Evolutionary conservation across 768 basidiomycete genomes (phyloP), one percentile per base, ranked within the genome.

Genomic region (Mycena floridula): DNA sequence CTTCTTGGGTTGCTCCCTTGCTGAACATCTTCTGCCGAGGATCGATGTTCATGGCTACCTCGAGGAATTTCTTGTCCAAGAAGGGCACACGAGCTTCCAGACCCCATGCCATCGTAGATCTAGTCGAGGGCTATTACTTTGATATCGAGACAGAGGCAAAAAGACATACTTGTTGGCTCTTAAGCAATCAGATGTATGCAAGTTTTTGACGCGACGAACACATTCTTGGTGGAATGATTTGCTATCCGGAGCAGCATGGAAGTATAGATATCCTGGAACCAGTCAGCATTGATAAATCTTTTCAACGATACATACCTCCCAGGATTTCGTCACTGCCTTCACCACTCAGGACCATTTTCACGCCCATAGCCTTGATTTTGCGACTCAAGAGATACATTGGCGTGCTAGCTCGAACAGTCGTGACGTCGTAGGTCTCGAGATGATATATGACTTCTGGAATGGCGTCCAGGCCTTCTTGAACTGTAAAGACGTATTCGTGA

Each of bases 101-200:
- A 50, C 96, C 96, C 94, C 95, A 99, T 1, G 96, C 96, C 96
- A 99, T 98, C 7, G 96, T 98, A 22, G 94, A 96, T 59, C 89
- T 89, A 50, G 1, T 36, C 37, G n/a, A n/a, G n/a, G n/a, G n/a
- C n/a, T n/a, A 47, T 40, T 35, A 32, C 25, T 36, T 22, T 49
- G 25, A 22, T 24, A 30, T 24, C 32, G 15, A 36, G 15, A 22
- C 42, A 3, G 23, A 2, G 5, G 23, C n/a, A 16, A 4, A 39
- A 39, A 39, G 13, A 4, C 13, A 52, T 48, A 89, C 90, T 99
- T 99, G 79, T 99, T 99, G 47, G 96, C 96, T 42, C 96, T 82
- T 45, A 99, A 77, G 62, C 96, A 99, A 61, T 99, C 96, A 11
- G 95, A 74, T 1, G 95, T 98, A 64, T 99, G 95, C 39, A 99